These are phyloP conservation scores for Gracilariopsis chorda DNA, from an alignment of 23 red algal species.

Conservation along the genomic window DNA sequence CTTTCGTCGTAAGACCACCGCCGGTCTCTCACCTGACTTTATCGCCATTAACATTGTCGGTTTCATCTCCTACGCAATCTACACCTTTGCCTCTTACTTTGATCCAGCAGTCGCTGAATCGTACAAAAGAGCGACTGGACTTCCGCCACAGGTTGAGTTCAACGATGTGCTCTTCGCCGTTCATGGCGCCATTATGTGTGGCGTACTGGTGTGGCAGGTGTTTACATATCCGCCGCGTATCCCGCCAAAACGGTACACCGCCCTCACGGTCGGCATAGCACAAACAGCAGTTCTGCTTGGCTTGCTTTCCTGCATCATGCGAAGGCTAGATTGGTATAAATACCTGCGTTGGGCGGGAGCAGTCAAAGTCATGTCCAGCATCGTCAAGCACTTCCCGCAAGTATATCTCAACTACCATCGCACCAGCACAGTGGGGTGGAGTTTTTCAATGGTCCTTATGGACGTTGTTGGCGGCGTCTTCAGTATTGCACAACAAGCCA, in stretches of 20 bases:
- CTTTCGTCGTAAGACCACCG: conserved; percentile 22
- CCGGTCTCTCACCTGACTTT: conserved; percentile 74
- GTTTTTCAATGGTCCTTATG: conserved; percentile 44
- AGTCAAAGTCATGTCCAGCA: conserved; percentile 54
- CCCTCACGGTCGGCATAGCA: background rate
- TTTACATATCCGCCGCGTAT: conserved; percentile 49
- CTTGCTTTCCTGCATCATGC: background rate
- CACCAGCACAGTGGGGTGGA: conserved; percentile 62
- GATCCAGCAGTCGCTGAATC: background rate
- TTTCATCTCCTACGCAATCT: conserved; percentile 74
- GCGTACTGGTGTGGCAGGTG: conserved; percentile 32
- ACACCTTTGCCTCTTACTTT: conserved; percentile 42
- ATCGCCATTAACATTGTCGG: conserved; percentile 74
- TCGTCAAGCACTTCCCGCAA: conserved; percentile 84
- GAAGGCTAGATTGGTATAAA: conserved; percentile 29
- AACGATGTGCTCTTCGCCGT: conserved; percentile 67
- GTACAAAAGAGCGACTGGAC: conserved; percentile 18
- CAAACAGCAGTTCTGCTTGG: conserved; percentile 19
- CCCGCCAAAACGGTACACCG: conserved; percentile 1
- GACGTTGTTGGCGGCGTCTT: conserved; percentile 74
- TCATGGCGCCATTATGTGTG: conserved; percentile 70
- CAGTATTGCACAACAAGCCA: conserved; percentile 65
- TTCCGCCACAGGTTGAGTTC: conserved; percentile 57
- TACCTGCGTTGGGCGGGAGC: conserved; percentile 27
- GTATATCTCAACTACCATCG: conserved; percentile 53